Percentiles rank a stretch among this genome's conserved stretches.
These are phyloP conservation scores for Cetradonia linearis DNA, from an alignment of 495 filamentous ascomycete genomes.

Conservation along the genomic window DNA sequence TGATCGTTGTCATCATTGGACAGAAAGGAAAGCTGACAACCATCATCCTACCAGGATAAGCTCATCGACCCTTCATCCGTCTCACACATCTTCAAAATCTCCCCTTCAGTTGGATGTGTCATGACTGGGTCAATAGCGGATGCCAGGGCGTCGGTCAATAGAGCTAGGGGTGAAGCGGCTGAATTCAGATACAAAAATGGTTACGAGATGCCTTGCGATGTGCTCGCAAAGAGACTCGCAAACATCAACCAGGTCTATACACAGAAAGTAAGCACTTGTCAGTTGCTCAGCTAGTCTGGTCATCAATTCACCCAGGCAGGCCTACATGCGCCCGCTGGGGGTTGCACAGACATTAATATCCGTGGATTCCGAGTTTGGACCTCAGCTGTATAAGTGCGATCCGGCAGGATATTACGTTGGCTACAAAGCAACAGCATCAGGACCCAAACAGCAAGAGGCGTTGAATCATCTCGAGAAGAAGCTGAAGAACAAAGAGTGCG, in stretches of 20 bases:
- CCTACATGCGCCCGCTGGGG: constrained; percentile 95
- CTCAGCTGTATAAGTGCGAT: constrained; percentile 98
- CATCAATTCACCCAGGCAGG: constrained; percentile 41
- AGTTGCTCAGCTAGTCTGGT: constrained; percentile 13
- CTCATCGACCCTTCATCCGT: constrained; percentile 96
- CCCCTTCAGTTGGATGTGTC: constrained; percentile 90
- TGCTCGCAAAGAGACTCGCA: constrained; percentile 86
- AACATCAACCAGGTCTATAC: constrained; percentile 99
- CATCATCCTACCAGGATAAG: constrained; percentile 60
- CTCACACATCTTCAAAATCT: constrained; percentile 93
- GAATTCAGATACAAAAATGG: constrained; percentile 97
- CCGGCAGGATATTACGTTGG: constrained; percentile 95
- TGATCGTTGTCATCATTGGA: not conserved
- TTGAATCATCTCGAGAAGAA: constrained; percentile 98
- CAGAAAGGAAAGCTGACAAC: not conserved
- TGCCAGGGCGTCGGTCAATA: constrained; percentile 80
- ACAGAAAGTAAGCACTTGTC: constrained; percentile 58
- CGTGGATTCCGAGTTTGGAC: constrained; percentile 80
- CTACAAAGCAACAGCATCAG: constrained; percentile 95
- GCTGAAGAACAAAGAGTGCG: constrained; percentile 97
- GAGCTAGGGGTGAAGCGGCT: constrained; percentile 89
- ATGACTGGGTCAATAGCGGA: constrained; percentile 99
- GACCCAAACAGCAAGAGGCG: constrained; percentile 96
- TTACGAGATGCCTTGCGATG: constrained; percentile 99
- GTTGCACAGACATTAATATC: constrained; percentile 92